Conservation (phyloP, 2,329 filamentous ascomycete genomes). For the Lasiodiplodia theobromae region DNA sequence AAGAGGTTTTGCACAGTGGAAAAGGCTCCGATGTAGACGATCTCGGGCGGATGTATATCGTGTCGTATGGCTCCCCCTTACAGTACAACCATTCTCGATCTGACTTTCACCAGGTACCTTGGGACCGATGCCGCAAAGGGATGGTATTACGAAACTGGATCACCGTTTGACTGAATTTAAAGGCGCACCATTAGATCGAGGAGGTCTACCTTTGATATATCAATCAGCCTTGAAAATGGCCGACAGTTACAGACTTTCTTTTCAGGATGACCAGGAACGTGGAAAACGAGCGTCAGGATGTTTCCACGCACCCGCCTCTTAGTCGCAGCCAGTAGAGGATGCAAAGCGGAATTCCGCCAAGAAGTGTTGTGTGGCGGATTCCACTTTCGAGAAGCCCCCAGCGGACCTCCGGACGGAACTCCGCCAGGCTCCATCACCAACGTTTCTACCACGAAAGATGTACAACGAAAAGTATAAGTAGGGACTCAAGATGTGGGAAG, state of each 20-base stretch:
- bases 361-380: not conserved
- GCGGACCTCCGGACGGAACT: not conserved
- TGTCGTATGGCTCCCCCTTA: not conserved
- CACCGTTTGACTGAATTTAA: not conserved
- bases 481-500: not conserved
- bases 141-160: not conserved
- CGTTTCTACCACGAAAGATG: not conserved
- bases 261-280: too few species aligned
- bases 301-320: too few species aligned
- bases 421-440: slow-evolving; percentile 1
- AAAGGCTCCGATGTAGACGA: not conserved
- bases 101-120: not conserved
- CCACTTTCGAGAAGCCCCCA: not conserved
- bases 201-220: not conserved
- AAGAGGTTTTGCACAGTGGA: not conserved
- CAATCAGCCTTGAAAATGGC: not conserved
- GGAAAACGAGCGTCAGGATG: too few species aligned
- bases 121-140: not conserved
- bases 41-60: not conserved
- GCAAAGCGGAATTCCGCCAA: too few species aligned
- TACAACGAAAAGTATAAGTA: not conserved
- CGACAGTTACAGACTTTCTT: too few species aligned
- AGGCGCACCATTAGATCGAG: too few species aligned
- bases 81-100: not conserved
- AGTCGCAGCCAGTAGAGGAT: too few species aligned